Evolutionary conservation across 2,329 filamentous ascomycete species (phyloP), one percentile per base, ranked within the genome.

Genomic region (Xylariaceae sp.): DNA sequence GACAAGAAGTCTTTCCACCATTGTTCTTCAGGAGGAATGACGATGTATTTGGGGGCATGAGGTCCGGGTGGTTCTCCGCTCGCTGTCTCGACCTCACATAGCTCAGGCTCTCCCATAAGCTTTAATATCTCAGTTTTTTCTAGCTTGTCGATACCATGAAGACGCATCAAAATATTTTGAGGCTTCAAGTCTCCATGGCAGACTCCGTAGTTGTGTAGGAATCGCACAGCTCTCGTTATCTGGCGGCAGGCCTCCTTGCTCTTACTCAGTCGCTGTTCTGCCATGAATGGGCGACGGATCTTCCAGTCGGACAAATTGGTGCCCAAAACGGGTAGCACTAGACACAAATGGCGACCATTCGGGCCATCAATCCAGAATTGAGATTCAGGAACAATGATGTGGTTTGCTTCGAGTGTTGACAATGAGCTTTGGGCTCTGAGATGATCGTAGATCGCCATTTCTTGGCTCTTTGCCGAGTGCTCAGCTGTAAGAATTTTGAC

Each of bases 301-400:
- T 4, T 32, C 53, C 54, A 55, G 3, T 27, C 4, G 2, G 14
- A 16, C n/a, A 50, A 19, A 12, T 16, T 6, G 8, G 3, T 27
- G 2, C 55, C 55, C 1, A 48, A 23, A 1, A 55, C 27, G 0
- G 48, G 47, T 27, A 55, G 37, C 0, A 56, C 54, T 4, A 52
- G 10, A 16, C 54, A 57, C 5, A 32, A 32, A 20, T 57, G 55
- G 1, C 29, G 22, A 1, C 55, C 55, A 5, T 57, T 57, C 1
- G 55, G 54, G 2, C 55, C 52, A 8, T 45, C 22, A 3, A 55
- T 4, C 48, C 44, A 54, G 23, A 57, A 57, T 6, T 42, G 3
- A 7, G 53, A 47, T 3, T 48, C 12, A 0, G 55, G 55, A 0
- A 52, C 8, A 11, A 17, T 3, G 2, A 56, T 44, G 22, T 55